phyloP scores from a whole-genome alignment of 2,329 filamentous ascomycete genomes.

The Knufia fluminis region DNA sequence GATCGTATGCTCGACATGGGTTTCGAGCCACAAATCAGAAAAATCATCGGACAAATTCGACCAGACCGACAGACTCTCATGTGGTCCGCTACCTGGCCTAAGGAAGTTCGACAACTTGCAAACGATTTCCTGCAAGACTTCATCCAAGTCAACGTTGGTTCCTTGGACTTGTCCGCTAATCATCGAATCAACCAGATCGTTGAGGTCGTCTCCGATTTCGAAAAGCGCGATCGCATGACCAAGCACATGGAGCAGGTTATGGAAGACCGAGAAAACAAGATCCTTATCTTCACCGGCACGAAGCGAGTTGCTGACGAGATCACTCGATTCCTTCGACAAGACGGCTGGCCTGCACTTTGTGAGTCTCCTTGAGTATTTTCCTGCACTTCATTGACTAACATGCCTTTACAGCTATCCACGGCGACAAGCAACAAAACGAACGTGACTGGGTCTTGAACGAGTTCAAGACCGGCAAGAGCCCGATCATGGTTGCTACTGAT shows the following conservation, averaged over 20 bases:
- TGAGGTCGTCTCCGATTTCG: constrained; percentile 88
- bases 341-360: constrained; percentile 96
- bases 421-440: constrained; percentile 98
- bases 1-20: constrained; percentile 99
- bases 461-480: constrained; percentile 98
- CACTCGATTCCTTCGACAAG: constrained; percentile 90
- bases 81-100: constrained; percentile 99
- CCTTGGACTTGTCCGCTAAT: constrained; percentile 91
- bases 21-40: constrained; percentile 98
- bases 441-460: constrained; percentile 99
- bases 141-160: constrained; percentile 98
- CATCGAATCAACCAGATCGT: constrained; percentile 97
- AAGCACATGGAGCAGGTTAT: constrained; percentile 97
- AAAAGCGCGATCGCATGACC: constrained; percentile 96
- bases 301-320: constrained; percentile 97
- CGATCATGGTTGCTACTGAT: constrained; percentile 99
- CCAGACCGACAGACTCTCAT: constrained; percentile 98
- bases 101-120: constrained; percentile 89
- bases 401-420: constrained; percentile 70
- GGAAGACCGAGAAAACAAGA: constrained; percentile 92
- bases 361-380: constrained; percentile 38
- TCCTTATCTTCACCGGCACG: constrained; percentile 78
- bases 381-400: constrained; percentile 30
- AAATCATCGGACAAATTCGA: constrained; percentile 95
- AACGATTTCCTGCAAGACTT: constrained; percentile 87